Base-by-base conservation (phyloP, 495 filamentous ascomycete species). In the Penicillium flavigenum region DNA sequence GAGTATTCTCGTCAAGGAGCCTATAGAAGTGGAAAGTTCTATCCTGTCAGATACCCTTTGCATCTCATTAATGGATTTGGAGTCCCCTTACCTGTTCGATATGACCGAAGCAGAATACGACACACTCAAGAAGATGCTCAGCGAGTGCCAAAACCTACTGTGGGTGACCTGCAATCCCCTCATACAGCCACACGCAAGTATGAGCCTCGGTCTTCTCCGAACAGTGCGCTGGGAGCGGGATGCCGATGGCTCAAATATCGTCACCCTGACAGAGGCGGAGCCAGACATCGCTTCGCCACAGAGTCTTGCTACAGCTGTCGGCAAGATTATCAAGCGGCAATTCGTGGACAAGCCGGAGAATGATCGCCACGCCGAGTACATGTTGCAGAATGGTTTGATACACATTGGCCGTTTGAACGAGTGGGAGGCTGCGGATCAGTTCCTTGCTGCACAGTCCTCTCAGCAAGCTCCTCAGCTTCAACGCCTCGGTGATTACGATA, bases 161-260 rank as follows among this genome's bases (percentile, higher is more conserved):
- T 79, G 77, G 77, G 51, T 79, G 2, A 79, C 67, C 1, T 54
- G 47, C n/a, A 56, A 60, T 11, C 16, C 50, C 2, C 22, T 29
- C 10, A 16, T 27, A 0, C 24, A 56, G 1, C 63, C 58, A 22
- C 54, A 57, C 10, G 20, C 60, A 17, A 51, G 42, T 24, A 68
- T 60, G 58, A 68, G 61, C 29, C 12, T 61, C 20, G 66, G 69
- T 49, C 36, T 72, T 11, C 52, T 69, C 22, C 62, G 68, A 17
- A 61, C 66, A 17, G 51, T 65, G 55, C 59, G 71, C 17, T 70
- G 62, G 65, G 69, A 72, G 47, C 54, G 65, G 26, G 61, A 68
- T 36, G 44, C 60, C 1, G 67, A 70, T 38, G 60, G 57, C 17
- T 67, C 59, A 2, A 71, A 68, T 22, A 63, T 70, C 2, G 51